Conservation (phyloP, 495 filamentous ascomycete genomes). For the Hyphodiscus hymeniophilus region DNA sequence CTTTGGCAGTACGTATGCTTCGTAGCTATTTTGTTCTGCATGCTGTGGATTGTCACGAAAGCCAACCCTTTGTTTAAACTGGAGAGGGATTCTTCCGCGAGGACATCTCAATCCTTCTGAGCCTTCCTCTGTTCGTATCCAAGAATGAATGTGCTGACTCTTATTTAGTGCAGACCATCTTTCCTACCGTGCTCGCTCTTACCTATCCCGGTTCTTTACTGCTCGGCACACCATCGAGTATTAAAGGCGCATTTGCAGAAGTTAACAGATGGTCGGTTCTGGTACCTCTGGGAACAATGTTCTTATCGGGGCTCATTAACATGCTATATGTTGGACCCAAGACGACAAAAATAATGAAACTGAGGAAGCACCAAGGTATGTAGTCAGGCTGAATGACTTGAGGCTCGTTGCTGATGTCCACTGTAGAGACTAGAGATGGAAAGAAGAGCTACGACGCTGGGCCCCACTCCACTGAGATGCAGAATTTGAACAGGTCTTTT, state of each 20-base stretch:
- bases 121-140: no score
- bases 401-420: slow-evolving; percentile 7
- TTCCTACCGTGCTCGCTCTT: slow-evolving; percentile 65
- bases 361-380: slow-evolving; percentile 68
- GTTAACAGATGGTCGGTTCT: slow-evolving; percentile 51
- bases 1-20: slow-evolving; percentile 36
- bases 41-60: no score
- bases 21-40: no score
- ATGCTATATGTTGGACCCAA: slow-evolving; percentile 58
- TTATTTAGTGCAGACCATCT: slow-evolving; percentile 62
- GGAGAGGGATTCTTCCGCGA: no score
- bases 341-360: slow-evolving; percentile 61
- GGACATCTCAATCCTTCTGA: no score
- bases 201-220: slow-evolving; percentile 58
- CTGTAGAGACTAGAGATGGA: slow-evolving; percentile 61
- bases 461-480: slow-evolving; percentile 76
- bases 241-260: slow-evolving; percentile 47
- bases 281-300: slow-evolving; percentile 55
- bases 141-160: no score
- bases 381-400: neutral
- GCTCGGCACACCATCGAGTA: slow-evolving; percentile 30
- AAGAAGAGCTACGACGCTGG: slow-evolving; percentile 71
- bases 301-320: slow-evolving; percentile 59
- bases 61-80: no score
- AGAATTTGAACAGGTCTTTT: slow-evolving; percentile 72